Evolutionary conservation across 495 filamentous ascomycete genomes (phyloP), one percentile per base, ranked within the genome.

Genomic region (Parathielavia hyrcaniae): DNA sequence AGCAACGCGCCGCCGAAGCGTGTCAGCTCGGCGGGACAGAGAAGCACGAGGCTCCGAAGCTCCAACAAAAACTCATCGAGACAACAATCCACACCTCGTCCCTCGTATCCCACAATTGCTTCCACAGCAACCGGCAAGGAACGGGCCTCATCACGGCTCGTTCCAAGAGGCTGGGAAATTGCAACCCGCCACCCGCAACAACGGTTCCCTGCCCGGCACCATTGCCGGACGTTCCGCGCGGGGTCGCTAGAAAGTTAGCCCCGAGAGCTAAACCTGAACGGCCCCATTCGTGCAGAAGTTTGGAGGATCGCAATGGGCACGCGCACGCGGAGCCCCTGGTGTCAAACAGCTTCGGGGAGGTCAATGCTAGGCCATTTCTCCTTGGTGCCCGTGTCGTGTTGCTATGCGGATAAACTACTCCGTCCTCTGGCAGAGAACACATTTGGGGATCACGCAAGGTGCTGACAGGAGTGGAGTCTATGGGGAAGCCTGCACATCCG

Each of bases 91-190:
- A 8, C 14, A 11, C 12, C 47, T 50, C 30, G 30, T 35, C 16
- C 1, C 26, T 49, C 47, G 47, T 49, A 49, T 49, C 47, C 47
- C n/a, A 38, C 5, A 35, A 43, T 9, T 39, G 9, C 39, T 45
- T 44, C 52, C 52, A 38, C 40, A 45, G 52, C 40, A 54, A 54
- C 52, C 50, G 50, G 50, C 38, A 53, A 43, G 39, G 35, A 3
- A 10, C 38, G 23, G 19, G 20, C 51, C 30, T 9, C 16, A 32
- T 48, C 50, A 20, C 23, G 22, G 20, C 38, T 50, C 32, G 53
- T 55, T 47, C 53, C 53, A 39, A 6, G 30, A 38, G 43, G 38
- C 43, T 55, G 53, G 53, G 53, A 55, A 38, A 55, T 55, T 55
- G 53, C 52, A 52, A 19, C 39, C 23, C 53, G 53, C 53, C 53